These are phyloP conservation scores for Alternaria longipes DNA, from an alignment of 2,329 filamentous ascomycete genomes.

Conservation along the genomic window DNA sequence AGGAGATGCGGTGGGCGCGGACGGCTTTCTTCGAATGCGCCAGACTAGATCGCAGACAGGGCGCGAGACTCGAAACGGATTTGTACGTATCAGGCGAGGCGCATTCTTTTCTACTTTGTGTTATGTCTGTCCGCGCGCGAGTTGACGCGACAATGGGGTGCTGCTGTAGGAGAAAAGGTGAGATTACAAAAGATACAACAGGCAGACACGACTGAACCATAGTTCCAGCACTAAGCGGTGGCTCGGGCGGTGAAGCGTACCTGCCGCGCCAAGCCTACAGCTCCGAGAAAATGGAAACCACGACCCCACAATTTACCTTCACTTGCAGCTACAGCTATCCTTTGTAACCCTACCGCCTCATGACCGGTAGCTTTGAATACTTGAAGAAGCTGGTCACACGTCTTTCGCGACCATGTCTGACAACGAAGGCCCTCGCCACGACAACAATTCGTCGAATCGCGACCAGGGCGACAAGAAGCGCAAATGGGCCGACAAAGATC, in stretches of 20 bases:
- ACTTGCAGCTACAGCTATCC: slow-evolving; percentile 12
- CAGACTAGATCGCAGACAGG: slow-evolving; percentile 7
- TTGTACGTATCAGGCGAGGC: slow-evolving; percentile 1
- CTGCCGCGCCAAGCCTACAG: slow-evolving; percentile 35
- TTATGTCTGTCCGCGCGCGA: slow-evolving; percentile 21
- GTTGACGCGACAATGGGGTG: slow-evolving; percentile 23
- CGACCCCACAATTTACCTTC: slow-evolving; percentile 23
- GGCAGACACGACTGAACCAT: slow-evolving; percentile 11
- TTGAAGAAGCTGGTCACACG: slow-evolving; percentile 37
- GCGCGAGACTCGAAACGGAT: not conserved
- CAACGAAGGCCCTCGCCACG: slow-evolving; percentile 28
- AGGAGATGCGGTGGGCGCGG: not conserved
- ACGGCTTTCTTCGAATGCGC: slow-evolving; percentile 23
- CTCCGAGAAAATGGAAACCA: slow-evolving; percentile 31
- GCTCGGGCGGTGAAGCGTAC: slow-evolving; percentile 32
- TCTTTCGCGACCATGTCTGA: slow-evolving; percentile 38
- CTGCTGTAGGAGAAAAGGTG: slow-evolving; percentile 16
- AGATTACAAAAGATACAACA: not conserved
- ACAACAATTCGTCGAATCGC: slow-evolving; percentile 31
- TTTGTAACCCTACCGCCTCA: slow-evolving; percentile 20
- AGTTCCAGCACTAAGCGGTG: slow-evolving; percentile 16
- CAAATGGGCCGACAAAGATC: slow-evolving; percentile 40
- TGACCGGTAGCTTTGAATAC: slow-evolving; percentile 32
- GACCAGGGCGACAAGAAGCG: slow-evolving; percentile 46
- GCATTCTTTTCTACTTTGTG: slow-evolving; percentile 13